Conservation (phyloP, 345 rosid genomes). For the Cardamine chenopodiifolia region DNA sequence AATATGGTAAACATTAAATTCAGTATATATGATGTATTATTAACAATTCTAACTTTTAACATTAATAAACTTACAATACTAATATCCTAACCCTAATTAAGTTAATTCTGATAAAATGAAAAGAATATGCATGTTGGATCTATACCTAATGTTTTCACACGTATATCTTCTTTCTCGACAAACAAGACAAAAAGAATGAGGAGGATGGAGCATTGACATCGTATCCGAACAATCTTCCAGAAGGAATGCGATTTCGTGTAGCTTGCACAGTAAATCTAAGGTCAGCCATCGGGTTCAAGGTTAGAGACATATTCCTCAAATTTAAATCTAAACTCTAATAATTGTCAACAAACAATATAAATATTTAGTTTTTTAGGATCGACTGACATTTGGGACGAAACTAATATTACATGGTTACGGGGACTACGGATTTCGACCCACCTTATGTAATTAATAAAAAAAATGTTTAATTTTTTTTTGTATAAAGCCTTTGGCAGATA, state of each 20-base stretch:
- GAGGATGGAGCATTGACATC: slow-evolving; percentile 11
- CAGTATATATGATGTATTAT: background rate
- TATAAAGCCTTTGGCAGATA: slow-evolving; percentile 52
- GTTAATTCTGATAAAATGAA: background rate
- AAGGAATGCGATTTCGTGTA: slow-evolving; percentile 47
- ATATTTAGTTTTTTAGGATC: too few relatives aligned
- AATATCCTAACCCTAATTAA: background rate
- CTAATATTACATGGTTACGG: too few relatives aligned
- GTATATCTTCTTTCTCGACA: slow-evolving; percentile 15
- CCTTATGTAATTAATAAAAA: too few relatives aligned
- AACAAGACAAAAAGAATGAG: slow-evolving; percentile 18
- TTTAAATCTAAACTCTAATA: background rate
- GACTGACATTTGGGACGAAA: too few relatives aligned
- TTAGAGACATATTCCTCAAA: slow-evolving; percentile 8
- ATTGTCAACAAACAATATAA: background rate
- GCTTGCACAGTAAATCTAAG: slow-evolving; percentile 57
- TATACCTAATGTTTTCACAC: background rate
- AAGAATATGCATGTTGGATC: background rate
- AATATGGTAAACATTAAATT: slow-evolving; percentile 5
- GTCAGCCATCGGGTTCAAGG: slow-evolving; percentile 59
- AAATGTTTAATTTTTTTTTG: background rate
- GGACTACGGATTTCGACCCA: too few relatives aligned
- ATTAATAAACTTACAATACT: background rate
- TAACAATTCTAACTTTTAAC: too few relatives aligned
- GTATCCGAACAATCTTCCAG: slow-evolving; percentile 35